phyloP scores from a whole-genome alignment of 257 asterid species.

The Scutellaria barbata region DNA sequence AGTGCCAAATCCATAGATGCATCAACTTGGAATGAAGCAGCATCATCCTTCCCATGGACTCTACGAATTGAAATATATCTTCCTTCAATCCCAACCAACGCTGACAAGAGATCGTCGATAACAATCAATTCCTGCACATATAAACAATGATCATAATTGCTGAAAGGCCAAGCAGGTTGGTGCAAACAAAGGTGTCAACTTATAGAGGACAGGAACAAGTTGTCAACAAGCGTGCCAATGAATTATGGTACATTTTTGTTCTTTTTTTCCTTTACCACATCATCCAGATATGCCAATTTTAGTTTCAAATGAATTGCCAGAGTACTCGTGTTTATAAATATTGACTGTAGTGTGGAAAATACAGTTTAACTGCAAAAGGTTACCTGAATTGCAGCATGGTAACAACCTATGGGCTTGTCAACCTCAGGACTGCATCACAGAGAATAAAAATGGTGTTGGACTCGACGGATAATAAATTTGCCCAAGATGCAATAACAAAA shows the following conservation, averaged over 20 bases:
- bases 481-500: not conserved
- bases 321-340: not conserved
- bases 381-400: constrained; percentile 88
- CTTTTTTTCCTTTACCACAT: constrained; percentile 2
- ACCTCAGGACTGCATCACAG: constrained; percentile 53
- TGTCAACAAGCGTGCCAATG: constrained; percentile 10
- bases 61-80: constrained; percentile 72
- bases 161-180: constrained; percentile 12
- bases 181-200: not conserved
- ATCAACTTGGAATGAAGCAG: constrained; percentile 67
- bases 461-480: not conserved
- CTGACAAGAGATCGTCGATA: constrained; percentile 81
- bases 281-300: constrained; percentile 32
- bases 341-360: constrained; percentile 2
- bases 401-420: constrained; percentile 81
- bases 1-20: constrained; percentile 96
- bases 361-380: not conserved
- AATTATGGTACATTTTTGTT: too few relatives aligned
- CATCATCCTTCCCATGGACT: constrained; percentile 64
- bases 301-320: not conserved
- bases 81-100: constrained; percentile 92
- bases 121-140: constrained; percentile 82
- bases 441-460: not conserved
- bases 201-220: constrained; percentile 24
- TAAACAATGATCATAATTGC: not conserved